Evolutionary conservation across 2,329 filamentous ascomycete species (phyloP).

Genomic region (Pochonia chlamydosporia): DNA sequence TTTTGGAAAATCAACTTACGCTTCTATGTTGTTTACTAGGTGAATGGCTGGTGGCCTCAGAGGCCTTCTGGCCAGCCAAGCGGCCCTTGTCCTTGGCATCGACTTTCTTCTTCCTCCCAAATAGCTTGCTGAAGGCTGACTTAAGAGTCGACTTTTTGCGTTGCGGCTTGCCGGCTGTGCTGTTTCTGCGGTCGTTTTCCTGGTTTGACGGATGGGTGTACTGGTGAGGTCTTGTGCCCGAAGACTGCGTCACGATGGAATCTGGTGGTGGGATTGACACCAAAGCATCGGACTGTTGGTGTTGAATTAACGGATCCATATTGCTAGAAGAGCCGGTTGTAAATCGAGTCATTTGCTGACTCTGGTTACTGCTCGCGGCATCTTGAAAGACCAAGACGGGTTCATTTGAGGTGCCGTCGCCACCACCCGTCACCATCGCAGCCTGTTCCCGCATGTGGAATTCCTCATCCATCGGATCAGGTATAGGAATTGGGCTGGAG

Average conservation of each 20-base stretch:
- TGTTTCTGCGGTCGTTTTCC: constrained; percentile 11
- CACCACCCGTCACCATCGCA: constrained; percentile 23
- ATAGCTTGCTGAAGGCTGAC: constrained; percentile 50
- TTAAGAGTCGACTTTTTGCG: constrained; percentile 55
- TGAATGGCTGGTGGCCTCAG: neutral
- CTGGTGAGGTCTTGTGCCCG: constrained; percentile 5
- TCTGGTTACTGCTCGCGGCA: neutral
- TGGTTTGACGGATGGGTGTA: constrained; percentile 9
- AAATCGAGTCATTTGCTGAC: too few species aligned
- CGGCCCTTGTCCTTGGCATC: constrained; percentile 8
- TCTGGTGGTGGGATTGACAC: neutral
- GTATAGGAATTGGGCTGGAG: constrained; percentile 55
- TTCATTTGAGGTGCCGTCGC: constrained; percentile 9
- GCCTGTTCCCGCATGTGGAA: constrained; percentile 44
- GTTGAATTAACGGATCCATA: neutral
- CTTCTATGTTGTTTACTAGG: constrained; percentile 35
- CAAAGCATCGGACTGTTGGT: neutral
- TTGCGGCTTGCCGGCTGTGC: constrained; percentile 26
- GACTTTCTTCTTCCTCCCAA: constrained; percentile 51
- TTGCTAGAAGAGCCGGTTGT: neutral
- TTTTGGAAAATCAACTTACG: constrained; percentile 32
- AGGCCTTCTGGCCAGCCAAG: neutral
- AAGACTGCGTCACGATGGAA: neutral
- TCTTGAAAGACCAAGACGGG: neutral
- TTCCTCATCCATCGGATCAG: constrained; percentile 42